These are phyloP conservation scores for Candida sp. DNA, from an alignment of 1,139 yeast species.

Conservation along the genomic window DNA sequence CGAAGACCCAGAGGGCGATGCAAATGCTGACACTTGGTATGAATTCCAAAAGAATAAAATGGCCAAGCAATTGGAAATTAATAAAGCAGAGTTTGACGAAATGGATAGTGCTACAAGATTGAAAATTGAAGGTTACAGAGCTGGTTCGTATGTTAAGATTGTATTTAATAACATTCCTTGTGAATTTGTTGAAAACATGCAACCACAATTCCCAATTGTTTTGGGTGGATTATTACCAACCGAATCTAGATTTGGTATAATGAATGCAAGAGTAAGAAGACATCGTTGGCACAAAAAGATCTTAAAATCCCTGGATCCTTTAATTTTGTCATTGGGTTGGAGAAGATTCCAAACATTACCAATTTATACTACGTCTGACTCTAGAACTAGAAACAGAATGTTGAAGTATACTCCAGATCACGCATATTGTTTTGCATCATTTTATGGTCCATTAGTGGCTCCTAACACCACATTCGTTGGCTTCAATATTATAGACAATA, in stretches of 20 bases:
- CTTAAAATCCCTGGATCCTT: constrained; percentile 92
- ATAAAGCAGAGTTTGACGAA: constrained; percentile 70
- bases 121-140: constrained; percentile 85
- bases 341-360: constrained; percentile 97
- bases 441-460: constrained; percentile 95
- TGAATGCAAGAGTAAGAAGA: constrained; percentile 92
- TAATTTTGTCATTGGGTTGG: constrained; percentile 95
- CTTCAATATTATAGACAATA: constrained; percentile 80
- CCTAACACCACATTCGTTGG: constrained; percentile 99
- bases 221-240: constrained; percentile 90
- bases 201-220: constrained; percentile 80
- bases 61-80: constrained; percentile 94
- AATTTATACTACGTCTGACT: constrained; percentile 92
- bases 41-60: constrained; percentile 96
- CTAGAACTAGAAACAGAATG: constrained; percentile 97
- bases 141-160: constrained; percentile 91
- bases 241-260: constrained; percentile 89
- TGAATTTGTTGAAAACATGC: constrained; percentile 85
- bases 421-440: constrained; percentile 93
- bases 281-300: constrained; percentile 99
- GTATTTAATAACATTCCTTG: constrained; percentile 84
- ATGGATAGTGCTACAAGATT: constrained; percentile 76
- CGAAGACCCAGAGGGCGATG: constrained; percentile 71
- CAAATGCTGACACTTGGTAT: constrained; percentile 93
- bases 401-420: constrained; percentile 98